Percentiles rank a stretch among this genome's conserved stretches.
Evolutionary conservation across 768 basidiomycete genomes (phyloP).

Genomic region (Boletus barrowsii): DNA sequence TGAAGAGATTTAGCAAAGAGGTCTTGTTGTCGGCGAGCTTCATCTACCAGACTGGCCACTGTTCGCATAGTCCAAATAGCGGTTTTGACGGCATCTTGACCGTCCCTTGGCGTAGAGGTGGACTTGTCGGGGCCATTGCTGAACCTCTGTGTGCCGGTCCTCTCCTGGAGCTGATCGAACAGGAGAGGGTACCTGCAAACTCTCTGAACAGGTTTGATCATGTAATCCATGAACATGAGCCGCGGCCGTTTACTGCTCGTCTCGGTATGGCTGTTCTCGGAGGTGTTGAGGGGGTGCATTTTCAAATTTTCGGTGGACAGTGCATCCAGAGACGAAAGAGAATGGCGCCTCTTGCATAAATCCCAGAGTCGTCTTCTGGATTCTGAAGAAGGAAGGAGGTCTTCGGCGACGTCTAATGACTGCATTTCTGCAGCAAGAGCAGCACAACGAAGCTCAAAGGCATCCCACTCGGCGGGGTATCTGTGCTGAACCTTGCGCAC

Average conservation of each 20-base stretch:
- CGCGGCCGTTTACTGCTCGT: conserved; percentile 33
- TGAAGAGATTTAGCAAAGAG: conserved; percentile 62
- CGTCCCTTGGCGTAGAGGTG: neutral
- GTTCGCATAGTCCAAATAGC: conserved; percentile 71
- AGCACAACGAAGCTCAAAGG: conserved; percentile 78
- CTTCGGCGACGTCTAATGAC: conserved; percentile 9
- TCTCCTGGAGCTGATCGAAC: conserved; percentile 61
- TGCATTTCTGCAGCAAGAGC: conserved; percentile 43
- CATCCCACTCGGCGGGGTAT: conserved; percentile 72
- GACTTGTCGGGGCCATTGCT: neutral
- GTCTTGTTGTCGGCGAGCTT: conserved; percentile 69
- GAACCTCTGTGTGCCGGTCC: conserved; percentile 1
- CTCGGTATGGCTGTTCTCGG: conserved; percentile 32
- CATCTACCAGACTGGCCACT: conserved; percentile 77
- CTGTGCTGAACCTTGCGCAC: conserved; percentile 64
- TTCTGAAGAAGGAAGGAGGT: conserved; percentile 1
- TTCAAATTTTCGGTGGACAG: conserved; percentile 32
- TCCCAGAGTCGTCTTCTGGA: conserved; percentile 18
- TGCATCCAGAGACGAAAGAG: conserved; percentile 51
- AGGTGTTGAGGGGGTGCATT: conserved; percentile 29
- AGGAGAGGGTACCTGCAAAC: conserved; percentile 95
- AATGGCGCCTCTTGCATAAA: conserved; percentile 41
- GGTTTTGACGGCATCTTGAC: conserved; percentile 27
- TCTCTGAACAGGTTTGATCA: conserved; percentile 96
- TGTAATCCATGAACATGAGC: conserved; percentile 76